Evolutionary conservation across 192 early-diverging fungal genomes (phyloP), one percentile per base, ranked within the genome.

Genomic region (Linnemannia exigua): DNA sequence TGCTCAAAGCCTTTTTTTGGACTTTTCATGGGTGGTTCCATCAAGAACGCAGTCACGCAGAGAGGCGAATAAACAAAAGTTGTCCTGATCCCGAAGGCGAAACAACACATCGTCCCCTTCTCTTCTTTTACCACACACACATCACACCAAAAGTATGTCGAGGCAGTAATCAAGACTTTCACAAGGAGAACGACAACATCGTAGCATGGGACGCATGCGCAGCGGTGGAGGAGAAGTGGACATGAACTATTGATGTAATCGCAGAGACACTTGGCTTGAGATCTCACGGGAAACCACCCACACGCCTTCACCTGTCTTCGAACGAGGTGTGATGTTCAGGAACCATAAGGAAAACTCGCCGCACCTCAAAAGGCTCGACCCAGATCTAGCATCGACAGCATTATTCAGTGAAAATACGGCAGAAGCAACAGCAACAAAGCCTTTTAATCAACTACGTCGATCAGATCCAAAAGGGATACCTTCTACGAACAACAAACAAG

Each of bases 1-100:
- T n/a, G n/a, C n/a, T n/a, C n/a, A n/a, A n/a, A n/a, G n/a, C n/a
- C n/a, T n/a, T n/a, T n/a, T n/a, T n/a, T n/a, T n/a, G n/a, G n/a
- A n/a, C n/a, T n/a, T n/a, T n/a, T n/a, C n/a, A n/a, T n/a, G n/a
- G n/a, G n/a, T 44, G 41, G 41, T 44, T 6, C 41, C 9, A 44
- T 15, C 5, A 33, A 38, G 7, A 76, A 19, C 28, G 28, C 75
- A 76, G 75, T 76, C 75, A 76, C 75, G 35, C 75, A 1, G 20
- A 48, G 20, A 1, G 11, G 33, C 14, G 31, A n/a, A 75, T 31
- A 35, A 76, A 76, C 75, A 76, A 68, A 41, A 68, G 6, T 50
- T 22, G n/a, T 44, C 22, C 41, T 58, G 33, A 63, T 58, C 54
- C 35, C 68, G 68, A 70, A 70, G 36, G 33, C 36, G 36, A n/a